A percentile compares a stretch with the other conserved stretches of the same genome.
phyloP scores from a whole-genome alignment of 257 asterid genomes.

The Primulina tabacum region DNA sequence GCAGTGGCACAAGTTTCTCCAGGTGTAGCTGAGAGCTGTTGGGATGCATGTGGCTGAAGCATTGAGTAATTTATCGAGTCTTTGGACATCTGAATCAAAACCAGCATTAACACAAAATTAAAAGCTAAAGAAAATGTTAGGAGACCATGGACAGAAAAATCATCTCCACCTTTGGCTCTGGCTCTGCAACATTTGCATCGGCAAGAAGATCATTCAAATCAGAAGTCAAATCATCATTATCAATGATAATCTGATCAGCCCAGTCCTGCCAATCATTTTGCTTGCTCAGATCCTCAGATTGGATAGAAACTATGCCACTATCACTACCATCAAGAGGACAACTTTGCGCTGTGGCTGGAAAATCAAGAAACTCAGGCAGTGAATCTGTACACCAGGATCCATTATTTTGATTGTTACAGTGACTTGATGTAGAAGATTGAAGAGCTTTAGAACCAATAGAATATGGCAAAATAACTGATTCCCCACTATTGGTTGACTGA shows the following conservation, averaged over 20 bases:
- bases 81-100: too few species aligned
- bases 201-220: conserved; percentile 58
- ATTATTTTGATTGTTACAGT: conserved; percentile 37
- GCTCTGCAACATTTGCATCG: conserved; percentile 44
- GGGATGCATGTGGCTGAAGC: conserved; percentile 40
- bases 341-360: conserved; percentile 15
- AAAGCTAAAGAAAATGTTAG: not conserved
- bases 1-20: conserved; percentile 45
- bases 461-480: conserved; percentile 36
- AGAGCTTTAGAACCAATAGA: conserved; percentile 43
- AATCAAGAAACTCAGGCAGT: conserved; percentile 53
- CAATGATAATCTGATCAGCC: conserved; percentile 65
- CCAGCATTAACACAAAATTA: too few species aligned
- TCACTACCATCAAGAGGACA: not conserved
- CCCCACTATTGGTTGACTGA: conserved; percentile 46
- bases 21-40: conserved; percentile 42
- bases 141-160: not conserved
- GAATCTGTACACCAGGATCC: conserved; percentile 60
- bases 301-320: not conserved
- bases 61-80: not conserved
- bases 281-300: conserved; percentile 35
- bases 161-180: conserved; percentile 36
- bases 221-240: conserved; percentile 51
- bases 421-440: conserved; percentile 52
- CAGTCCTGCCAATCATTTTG: conserved; percentile 64